Conservation (phyloP, 768 basidiomycete species). For the Leccinum fibrillosum region DNA sequence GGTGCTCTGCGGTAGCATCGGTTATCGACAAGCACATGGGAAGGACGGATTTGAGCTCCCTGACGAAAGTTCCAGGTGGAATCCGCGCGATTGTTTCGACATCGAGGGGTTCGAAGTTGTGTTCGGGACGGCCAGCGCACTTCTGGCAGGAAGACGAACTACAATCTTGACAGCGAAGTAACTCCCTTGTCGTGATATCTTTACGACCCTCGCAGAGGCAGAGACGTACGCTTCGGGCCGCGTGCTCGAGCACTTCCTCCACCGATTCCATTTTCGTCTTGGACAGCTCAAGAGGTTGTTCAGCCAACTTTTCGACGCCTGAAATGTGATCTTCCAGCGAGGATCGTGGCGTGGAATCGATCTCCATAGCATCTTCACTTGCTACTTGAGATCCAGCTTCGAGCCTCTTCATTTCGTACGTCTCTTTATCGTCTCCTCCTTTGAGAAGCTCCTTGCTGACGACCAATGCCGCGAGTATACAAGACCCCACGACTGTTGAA, state of each 20-base stretch:
- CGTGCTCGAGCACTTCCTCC: constrained; percentile 55
- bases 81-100: constrained; percentile 53
- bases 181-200: constrained; percentile 62
- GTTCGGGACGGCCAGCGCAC: constrained; percentile 90
- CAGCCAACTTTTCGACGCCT: constrained; percentile 66
- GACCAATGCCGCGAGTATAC: constrained; percentile 80
- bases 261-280: constrained; percentile 46
- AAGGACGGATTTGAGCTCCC: constrained; percentile 70
- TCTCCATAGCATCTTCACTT: constrained; percentile 44
- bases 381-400: constrained; percentile 27
- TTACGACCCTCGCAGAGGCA: constrained; percentile 91
- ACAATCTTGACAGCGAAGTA: constrained; percentile 75
- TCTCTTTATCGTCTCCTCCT: constrained; percentile 57
- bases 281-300: constrained; percentile 68
- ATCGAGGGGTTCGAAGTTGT: constrained; percentile 63
- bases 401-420: constrained; percentile 64
- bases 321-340: constrained; percentile 53
- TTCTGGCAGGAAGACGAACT: constrained; percentile 75
- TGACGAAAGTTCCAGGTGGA: constrained; percentile 70
- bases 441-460: constrained; percentile 65
- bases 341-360: constrained; percentile 35
- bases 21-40: constrained; percentile 81
- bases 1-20: constrained; percentile 44
- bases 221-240: constrained; percentile 69
- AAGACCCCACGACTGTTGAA: constrained; percentile 90